Percentiles rank a stretch among this genome's conserved stretches.
These are phyloP conservation scores for Eimeria tenella DNA, from an alignment of 169 alveolate genomes.

Conservation along the genomic window DNA sequence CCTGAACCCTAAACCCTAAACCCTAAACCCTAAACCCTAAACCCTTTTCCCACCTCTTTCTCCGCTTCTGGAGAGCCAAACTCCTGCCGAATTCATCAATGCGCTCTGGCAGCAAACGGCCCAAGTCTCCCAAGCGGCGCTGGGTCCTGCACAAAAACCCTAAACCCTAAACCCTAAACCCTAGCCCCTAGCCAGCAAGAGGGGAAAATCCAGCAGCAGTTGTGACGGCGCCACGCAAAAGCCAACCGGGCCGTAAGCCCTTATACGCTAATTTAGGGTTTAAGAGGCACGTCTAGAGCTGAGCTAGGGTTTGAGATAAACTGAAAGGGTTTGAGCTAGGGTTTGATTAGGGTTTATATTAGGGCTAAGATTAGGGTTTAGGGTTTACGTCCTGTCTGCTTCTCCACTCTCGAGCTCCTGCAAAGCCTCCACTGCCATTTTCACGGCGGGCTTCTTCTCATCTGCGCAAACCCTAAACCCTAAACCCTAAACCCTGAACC, in stretches of 20 bases:
- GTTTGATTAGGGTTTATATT: background rate
- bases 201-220: background rate
- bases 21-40: conserved; percentile 17
- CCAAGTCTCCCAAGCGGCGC: conserved; percentile 5
- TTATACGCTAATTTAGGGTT: background rate
- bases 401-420: background rate
- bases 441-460: conserved; percentile 23
- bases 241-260: too few species aligned
- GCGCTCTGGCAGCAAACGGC: conserved; percentile 33
- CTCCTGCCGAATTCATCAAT: conserved; percentile 26
- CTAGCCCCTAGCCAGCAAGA: background rate
- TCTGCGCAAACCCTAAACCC: conserved; percentile 41
- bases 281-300: background rate
- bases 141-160: background rate
- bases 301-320: background rate
- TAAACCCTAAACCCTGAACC: conserved; percentile 19
- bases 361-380: conserved; percentile 26
- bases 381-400: conserved; percentile 18
- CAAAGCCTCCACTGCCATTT: conserved; percentile 17
- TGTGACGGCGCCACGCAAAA: too few species aligned
- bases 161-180: conserved; percentile 45
- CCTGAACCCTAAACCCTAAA: background rate
- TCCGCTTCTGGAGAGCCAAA: background rate
- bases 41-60: background rate
- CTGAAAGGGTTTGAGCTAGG: background rate